These are phyloP conservation scores for Boletus subcaerulescens DNA, from an alignment of 768 basidiomycete species.

Conservation along the genomic window DNA sequence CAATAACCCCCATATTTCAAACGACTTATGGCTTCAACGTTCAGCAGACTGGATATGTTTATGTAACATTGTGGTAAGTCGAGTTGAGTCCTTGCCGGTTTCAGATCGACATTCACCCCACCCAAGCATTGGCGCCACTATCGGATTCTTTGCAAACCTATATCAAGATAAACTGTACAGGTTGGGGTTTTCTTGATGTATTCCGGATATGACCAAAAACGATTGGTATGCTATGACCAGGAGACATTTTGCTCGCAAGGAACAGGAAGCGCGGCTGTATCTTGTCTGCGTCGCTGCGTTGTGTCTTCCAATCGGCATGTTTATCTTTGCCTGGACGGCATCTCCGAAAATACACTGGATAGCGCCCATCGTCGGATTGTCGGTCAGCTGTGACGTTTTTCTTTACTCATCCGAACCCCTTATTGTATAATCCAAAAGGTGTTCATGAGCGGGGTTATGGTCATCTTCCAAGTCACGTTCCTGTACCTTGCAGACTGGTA, in stretches of 20 bases:
- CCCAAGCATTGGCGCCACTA: conserved; percentile 47
- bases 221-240: conserved; percentile 20
- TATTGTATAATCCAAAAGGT: conserved; percentile 28
- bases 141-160: conserved; percentile 44
- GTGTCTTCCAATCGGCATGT: conserved; percentile 54
- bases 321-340: conserved; percentile 71
- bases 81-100: not conserved
- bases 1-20: conserved; percentile 53
- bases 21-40: conserved; percentile 57
- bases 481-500: conserved; percentile 53
- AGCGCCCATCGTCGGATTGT: conserved; percentile 26
- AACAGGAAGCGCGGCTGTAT: conserved; percentile 60
- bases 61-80: conserved; percentile 50
- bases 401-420: not conserved
- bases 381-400: conserved; percentile 10
- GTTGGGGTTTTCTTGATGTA: conserved; percentile 25
- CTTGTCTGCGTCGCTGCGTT: conserved; percentile 51
- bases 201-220: conserved; percentile 8
- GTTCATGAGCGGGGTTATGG: conserved; percentile 38
- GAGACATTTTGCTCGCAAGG: conserved; percentile 17
- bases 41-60: conserved; percentile 58
- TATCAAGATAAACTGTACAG: conserved; percentile 51
- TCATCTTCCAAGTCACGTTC: conserved; percentile 45
- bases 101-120: not conserved
- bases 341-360: conserved; percentile 59